Evolutionary conservation across 2,329 filamentous ascomycete species (phyloP).

Genomic region (Aspergillus hortae): DNA sequence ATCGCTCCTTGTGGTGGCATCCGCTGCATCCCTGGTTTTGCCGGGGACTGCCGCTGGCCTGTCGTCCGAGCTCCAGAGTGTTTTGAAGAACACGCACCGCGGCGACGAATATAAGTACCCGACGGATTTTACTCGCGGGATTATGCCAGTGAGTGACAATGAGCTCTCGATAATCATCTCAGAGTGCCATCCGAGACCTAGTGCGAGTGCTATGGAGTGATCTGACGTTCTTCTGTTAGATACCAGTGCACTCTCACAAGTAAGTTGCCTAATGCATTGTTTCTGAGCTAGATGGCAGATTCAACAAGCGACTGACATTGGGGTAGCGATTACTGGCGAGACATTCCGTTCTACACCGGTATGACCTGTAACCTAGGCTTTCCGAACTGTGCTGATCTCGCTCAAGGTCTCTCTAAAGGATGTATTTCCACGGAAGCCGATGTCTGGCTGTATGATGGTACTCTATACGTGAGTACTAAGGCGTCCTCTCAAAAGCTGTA

Average conservation of each 20-base stretch:
- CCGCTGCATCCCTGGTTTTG: conserved; percentile 20
- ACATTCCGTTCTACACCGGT: conserved; percentile 45
- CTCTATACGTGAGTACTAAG: conserved; percentile 46
- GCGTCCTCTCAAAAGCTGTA: background rate
- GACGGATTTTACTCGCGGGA: conserved; percentile 58
- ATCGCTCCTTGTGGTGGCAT: conserved; percentile 18
- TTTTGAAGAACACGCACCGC: conserved; percentile 53
- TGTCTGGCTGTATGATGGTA: conserved; percentile 57
- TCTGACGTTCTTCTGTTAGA: conserved; percentile 19
- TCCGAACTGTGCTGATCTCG: background rate
- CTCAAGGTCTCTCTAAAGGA: conserved; percentile 52
- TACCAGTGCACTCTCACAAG: conserved; percentile 43
- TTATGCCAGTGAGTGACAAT: conserved; percentile 49
- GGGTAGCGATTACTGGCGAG: conserved; percentile 55
- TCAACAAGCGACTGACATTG: conserved; percentile 2
- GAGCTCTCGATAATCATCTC: no score
- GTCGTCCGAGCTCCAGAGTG: conserved; percentile 51
- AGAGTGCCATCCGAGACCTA: background rate
- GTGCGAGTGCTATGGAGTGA: background rate
- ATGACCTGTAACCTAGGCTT: conserved; percentile 30
- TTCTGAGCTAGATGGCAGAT: background rate
- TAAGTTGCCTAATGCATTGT: conserved; percentile 13
- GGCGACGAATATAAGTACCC: conserved; percentile 56
- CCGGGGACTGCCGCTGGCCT: conserved; percentile 26
- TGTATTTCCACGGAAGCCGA: conserved; percentile 59